Conservation (phyloP, 805 yeast species). For the Nakazawaea peltata region DNA sequence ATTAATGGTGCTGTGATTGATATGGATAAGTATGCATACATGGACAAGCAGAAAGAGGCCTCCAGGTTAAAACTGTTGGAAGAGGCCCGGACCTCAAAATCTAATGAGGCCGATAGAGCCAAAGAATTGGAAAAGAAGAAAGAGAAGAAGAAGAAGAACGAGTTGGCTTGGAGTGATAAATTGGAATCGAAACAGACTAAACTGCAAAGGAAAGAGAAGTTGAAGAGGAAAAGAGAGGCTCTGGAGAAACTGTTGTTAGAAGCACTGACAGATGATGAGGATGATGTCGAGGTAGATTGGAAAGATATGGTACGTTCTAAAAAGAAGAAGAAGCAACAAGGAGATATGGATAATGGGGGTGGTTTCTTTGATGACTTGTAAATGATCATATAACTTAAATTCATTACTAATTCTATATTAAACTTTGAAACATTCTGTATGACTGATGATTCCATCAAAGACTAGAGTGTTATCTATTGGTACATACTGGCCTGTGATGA, state of each 20-base stretch:
- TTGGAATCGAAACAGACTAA: conserved; percentile 53
- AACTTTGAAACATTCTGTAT: conserved; percentile 22
- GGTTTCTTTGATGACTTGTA: conserved; percentile 58
- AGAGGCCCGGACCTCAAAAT: conserved; percentile 31
- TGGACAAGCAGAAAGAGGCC: conserved; percentile 56
- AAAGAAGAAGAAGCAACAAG: conserved; percentile 43
- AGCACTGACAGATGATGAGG: conserved; percentile 35
- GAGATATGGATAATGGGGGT: conserved; percentile 35
- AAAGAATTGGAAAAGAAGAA: conserved; percentile 32
- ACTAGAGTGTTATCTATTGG: conserved; percentile 66
- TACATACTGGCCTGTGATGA: conserved; percentile 69
- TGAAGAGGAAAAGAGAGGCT: conserved; percentile 59
- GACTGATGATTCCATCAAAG: conserved; percentile 63
- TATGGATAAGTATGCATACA: conserved; percentile 59
- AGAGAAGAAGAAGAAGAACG: conserved; percentile 39
- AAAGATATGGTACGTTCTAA: conserved; percentile 65
- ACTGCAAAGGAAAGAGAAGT: conserved; percentile 57
- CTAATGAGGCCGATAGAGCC: conserved; percentile 19
- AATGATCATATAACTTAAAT: background rate
- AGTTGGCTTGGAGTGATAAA: conserved; percentile 78
- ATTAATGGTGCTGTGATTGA: conserved; percentile 45
- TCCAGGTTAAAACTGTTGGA: conserved; percentile 52
- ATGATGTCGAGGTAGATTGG: conserved; percentile 68
- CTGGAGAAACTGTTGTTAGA: conserved; percentile 45
- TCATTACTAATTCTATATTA: background rate